A percentile compares a stretch with the other conserved stretches of the same genome.
These are phyloP conservation scores for Aspergillus intermedius DNA, from an alignment of 2,329 filamentous ascomycete species.

Conservation along the genomic window DNA sequence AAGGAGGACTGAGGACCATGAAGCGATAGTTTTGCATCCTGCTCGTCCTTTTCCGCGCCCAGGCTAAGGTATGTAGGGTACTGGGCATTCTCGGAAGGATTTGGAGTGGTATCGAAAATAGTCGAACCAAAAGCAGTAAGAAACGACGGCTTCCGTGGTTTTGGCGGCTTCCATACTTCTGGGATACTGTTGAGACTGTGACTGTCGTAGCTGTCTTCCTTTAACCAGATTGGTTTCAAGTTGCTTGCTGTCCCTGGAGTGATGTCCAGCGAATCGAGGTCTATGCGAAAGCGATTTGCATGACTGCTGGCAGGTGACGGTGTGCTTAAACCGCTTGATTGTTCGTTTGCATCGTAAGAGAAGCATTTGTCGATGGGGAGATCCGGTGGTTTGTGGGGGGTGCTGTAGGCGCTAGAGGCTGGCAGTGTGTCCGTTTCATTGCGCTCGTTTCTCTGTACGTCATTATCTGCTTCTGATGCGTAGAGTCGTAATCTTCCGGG, in stretches of 20 bases:
- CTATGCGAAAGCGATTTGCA: neutral
- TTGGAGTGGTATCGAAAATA: neutral
- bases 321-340: constrained; percentile 6
- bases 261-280: neutral
- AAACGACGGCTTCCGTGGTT: constrained; percentile 10
- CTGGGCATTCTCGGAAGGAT: neutral
- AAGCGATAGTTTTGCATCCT: neutral
- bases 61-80: neutral
- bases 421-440: neutral
- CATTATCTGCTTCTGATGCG: neutral
- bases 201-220: neutral
- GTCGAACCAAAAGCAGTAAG: constrained; percentile 2
- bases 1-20: neutral
- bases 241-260: neutral
- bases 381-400: neutral
- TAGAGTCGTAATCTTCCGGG: neutral
- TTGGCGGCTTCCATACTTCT: constrained; percentile 4
- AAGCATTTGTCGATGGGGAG: constrained; percentile 1
- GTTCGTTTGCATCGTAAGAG: constrained; percentile 1
- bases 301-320: constrained; percentile 6
- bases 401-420: neutral
- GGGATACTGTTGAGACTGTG: neutral
- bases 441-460: neutral
- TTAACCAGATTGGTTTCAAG: neutral
- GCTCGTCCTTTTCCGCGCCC: neutral